phyloP scores from a whole-genome alignment of 257 asterid genomes.

The Solanum boliviense region DNA sequence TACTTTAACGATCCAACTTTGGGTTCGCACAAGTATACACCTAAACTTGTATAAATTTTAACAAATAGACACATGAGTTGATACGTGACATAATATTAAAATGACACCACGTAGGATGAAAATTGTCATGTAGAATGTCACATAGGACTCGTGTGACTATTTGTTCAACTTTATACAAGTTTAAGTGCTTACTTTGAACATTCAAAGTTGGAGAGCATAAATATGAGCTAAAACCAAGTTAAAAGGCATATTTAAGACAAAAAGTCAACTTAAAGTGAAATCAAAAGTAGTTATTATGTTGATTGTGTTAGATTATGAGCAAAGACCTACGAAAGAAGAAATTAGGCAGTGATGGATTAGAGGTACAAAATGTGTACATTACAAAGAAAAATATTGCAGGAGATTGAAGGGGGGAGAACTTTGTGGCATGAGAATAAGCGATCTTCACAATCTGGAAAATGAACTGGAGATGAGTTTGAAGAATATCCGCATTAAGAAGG shows the following conservation, averaged over 20 bases:
- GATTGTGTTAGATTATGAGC: not conserved
- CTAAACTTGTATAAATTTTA: not conserved
- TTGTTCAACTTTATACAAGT: not conserved
- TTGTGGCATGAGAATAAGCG: conserved; percentile 35
- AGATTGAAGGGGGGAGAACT: conserved; percentile 58
- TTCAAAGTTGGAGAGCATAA: not conserved
- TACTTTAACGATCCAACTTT: not conserved
- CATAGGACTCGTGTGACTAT: not conserved
- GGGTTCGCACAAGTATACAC: not conserved
- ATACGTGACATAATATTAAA: too few species aligned
- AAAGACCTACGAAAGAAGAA: not conserved
- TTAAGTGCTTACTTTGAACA: too few species aligned
- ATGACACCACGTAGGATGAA: not conserved
- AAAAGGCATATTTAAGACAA: not conserved
- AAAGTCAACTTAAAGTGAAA: not conserved
- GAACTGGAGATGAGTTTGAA: conserved; percentile 52
- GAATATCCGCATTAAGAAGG: conserved; percentile 49
- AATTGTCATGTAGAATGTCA: not conserved
- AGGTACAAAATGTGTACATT: not conserved
- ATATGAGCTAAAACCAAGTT: not conserved
- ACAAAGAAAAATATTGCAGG: conserved; percentile 23
- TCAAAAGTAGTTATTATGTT: not conserved
- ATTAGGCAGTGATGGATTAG: not conserved
- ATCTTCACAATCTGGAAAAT: conserved; percentile 49
- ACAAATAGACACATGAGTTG: not conserved